Evolutionary conservation across 768 basidiomycete genomes (phyloP).

Genomic region (Mycena kentingensis): DNA sequence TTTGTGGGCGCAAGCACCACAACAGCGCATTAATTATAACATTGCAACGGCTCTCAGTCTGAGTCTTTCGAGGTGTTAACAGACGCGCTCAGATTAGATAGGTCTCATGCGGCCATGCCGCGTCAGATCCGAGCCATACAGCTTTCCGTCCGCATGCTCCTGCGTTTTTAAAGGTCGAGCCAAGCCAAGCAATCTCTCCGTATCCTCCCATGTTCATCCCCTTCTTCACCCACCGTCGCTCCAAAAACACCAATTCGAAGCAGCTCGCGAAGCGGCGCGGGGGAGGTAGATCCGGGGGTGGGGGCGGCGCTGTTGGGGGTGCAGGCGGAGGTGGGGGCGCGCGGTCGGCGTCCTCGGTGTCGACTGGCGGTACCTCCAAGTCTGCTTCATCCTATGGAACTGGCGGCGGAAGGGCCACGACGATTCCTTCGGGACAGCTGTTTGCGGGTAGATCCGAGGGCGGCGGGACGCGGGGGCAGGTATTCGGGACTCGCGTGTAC

Average conservation of each 20-base stretch:
- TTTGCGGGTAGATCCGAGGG: conserved; percentile 39
- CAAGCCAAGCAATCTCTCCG: neutral
- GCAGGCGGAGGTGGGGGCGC: neutral
- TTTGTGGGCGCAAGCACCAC: too few relatives aligned
- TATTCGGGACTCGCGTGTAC: conserved; percentile 40
- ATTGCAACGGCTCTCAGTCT: too few relatives aligned
- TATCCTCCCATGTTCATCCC: conserved; percentile 16
- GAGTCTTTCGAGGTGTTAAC: too few relatives aligned
- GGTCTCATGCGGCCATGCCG: neutral
- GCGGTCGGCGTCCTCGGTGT: neutral
- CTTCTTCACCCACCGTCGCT: conserved; percentile 6
- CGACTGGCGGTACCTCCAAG: conserved; percentile 8
- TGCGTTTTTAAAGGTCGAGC: neutral
- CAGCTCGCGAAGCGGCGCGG: conserved; percentile 15
- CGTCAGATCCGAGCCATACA: conserved; percentile 2
- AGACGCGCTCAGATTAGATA: too few relatives aligned
- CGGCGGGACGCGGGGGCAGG: conserved; percentile 38
- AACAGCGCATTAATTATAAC: too few relatives aligned
- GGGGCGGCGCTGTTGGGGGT: neutral
- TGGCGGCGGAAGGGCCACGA: conserved; percentile 31
- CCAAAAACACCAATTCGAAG: neutral
- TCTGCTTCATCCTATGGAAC: conserved; percentile 33
- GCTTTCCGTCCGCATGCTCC: neutral
- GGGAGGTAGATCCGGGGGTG: conserved; percentile 6
- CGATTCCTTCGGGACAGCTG: conserved; percentile 34